A percentile compares a stretch with the other conserved stretches of the same genome.
Evolutionary conservation across 345 rosid genomes (phyloP).

Genomic region (Cardamine chenopodiifolia): DNA sequence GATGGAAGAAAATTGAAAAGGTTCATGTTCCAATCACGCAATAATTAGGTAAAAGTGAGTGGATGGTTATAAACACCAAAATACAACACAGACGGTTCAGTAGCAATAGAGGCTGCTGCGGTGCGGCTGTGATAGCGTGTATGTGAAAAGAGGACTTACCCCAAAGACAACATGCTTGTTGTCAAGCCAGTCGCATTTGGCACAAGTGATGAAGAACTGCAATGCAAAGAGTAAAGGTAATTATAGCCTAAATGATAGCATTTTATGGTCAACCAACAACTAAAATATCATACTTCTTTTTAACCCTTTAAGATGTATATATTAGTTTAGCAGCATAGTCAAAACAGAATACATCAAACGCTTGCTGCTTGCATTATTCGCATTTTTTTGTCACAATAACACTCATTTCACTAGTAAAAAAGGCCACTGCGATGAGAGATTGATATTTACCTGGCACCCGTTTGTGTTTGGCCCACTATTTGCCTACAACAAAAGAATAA

Average conservation of each 20-base stretch:
- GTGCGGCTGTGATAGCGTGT: no score
- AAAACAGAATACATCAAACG: not conserved
- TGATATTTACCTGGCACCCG: conserved; percentile 75
- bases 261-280: not conserved
- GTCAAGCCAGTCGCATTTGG: conserved; percentile 99
- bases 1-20: not conserved
- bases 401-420: not conserved
- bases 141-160: conserved; percentile 55
- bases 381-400: not conserved
- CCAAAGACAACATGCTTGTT: conserved; percentile 96
- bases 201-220: conserved; percentile 95
- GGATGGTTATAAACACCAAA: no score
- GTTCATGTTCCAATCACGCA: not conserved
- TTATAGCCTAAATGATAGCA: not conserved
- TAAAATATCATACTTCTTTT: not conserved
- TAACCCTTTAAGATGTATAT: not conserved
- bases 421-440: not conserved
- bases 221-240: conserved; percentile 26
- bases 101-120: no score
- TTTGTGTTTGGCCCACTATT: conserved; percentile 88
- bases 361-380: not conserved
- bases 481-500: conserved; percentile 54
- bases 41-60: no score
- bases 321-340: not conserved
- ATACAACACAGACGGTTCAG: no score